Evolutionary conservation across 192 early-diverging fungal species (phyloP).

Genomic region (Podila epigama): DNA sequence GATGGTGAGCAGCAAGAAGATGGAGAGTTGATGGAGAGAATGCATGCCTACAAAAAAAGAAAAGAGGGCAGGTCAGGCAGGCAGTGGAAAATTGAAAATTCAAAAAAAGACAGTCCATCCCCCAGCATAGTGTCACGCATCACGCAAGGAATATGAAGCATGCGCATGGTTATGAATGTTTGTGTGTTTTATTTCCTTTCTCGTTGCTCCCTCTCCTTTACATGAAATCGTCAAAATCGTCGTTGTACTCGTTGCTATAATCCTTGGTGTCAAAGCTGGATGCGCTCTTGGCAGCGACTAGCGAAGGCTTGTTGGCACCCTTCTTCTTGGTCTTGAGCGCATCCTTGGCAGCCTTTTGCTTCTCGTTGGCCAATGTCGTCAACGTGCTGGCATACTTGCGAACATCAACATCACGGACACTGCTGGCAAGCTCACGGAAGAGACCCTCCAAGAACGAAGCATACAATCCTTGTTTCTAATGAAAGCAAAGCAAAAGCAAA

Average conservation of each 20-base stretch:
- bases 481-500: neutral
- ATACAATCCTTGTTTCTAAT: slow-evolving; percentile 59
- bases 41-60: too few relatives aligned
- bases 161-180: neutral
- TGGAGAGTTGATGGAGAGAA: too few relatives aligned
- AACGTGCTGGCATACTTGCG: slow-evolving; percentile 67
- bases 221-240: slow-evolving; percentile 69
- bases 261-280: slow-evolving; percentile 52
- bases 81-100: too few relatives aligned
- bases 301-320: slow-evolving; percentile 50
- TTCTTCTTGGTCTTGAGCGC: slow-evolving; percentile 76
- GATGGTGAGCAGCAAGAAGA: too few relatives aligned
- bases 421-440: slow-evolving; percentile 65
- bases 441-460: slow-evolving; percentile 68
- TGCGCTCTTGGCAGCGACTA: slow-evolving; percentile 52
- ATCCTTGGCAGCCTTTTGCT: slow-evolving; percentile 70
- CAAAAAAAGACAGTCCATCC: too few relatives aligned
- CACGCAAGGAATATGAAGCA: too few relatives aligned
- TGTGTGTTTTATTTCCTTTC: neutral
- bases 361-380: slow-evolving; percentile 76
- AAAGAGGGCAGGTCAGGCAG: too few relatives aligned
- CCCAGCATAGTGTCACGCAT: too few relatives aligned
- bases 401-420: slow-evolving; percentile 68
- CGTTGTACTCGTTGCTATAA: slow-evolving; percentile 59
- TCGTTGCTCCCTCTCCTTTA: slow-evolving; percentile 13